phyloP scores from a whole-genome alignment of 108 stramenopile genomes.

The Chaetoceros muelleri region DNA sequence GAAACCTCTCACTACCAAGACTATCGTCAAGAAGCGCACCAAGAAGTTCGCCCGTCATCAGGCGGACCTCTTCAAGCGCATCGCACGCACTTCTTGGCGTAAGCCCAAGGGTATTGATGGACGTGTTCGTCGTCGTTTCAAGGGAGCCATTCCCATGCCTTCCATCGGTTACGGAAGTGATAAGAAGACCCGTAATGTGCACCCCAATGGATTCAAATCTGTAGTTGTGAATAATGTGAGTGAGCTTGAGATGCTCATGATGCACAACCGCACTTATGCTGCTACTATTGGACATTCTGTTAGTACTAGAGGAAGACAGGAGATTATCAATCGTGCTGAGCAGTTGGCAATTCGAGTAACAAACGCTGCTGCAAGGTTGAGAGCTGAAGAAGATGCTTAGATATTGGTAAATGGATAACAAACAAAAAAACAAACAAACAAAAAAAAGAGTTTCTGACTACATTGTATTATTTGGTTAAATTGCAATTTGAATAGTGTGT shows the following conservation, averaged over 20 bases:
- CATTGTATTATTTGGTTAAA: too few species aligned
- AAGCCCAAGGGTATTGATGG: constrained; percentile 99
- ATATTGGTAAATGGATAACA: constrained; percentile 18
- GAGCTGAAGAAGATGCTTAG: constrained; percentile 94
- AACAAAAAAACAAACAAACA: not conserved
- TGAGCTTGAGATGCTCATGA: constrained; percentile 99
- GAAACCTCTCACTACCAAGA: constrained; percentile 89
- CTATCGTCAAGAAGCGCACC: constrained; percentile 98
- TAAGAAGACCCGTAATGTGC: constrained; percentile 94
- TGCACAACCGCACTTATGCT: constrained; percentile 99
- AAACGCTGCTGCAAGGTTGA: constrained; percentile 83
- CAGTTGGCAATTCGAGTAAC: constrained; percentile 89
- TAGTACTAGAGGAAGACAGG: constrained; percentile 83
- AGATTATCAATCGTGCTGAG: constrained; percentile 94
- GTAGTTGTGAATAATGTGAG: constrained; percentile 93
- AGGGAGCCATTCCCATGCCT: constrained; percentile 97
- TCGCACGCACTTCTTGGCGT: constrained; percentile 92
- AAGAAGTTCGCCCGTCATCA: constrained; percentile 99
- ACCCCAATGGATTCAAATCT: constrained; percentile 97
- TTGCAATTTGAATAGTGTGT: too few species aligned
- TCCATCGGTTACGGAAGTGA: constrained; percentile 98
- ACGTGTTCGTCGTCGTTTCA: constrained; percentile 99
- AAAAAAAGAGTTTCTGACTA: not conserved
- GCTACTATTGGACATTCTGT: constrained; percentile 97
- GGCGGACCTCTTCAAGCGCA: constrained; percentile 94